Evolutionary conservation across 768 basidiomycete genomes (phyloP).

Genomic region (Hypsizygus marmoreus): DNA sequence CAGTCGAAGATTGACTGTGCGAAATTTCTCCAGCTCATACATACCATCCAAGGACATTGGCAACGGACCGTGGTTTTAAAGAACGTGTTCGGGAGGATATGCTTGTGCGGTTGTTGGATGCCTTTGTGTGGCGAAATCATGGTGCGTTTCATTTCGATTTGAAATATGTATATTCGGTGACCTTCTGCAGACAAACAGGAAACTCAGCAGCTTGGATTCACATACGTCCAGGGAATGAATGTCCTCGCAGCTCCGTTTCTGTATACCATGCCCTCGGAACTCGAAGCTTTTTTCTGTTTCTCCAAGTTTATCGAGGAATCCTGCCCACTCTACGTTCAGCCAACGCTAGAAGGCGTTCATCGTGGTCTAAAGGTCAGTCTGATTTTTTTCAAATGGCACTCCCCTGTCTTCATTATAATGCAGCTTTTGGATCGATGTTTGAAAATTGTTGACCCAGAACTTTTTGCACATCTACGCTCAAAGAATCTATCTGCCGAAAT

Average conservation of each 20-base stretch:
- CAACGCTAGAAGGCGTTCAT: conserved; percentile 95
- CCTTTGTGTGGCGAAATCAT: conserved; percentile 95
- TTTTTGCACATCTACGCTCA: conserved; percentile 78
- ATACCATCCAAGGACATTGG: conserved; percentile 65
- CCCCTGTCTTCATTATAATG: not conserved
- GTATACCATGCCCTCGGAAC: conserved; percentile 94
- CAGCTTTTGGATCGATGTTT: conserved; percentile 93
- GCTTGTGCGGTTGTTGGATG: conserved; percentile 94
- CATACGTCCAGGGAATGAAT: conserved; percentile 99
- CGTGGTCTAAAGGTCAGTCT: conserved; percentile 81
- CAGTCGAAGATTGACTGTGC: conserved; percentile 9
- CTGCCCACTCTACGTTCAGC: conserved; percentile 96
- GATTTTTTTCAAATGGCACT: not conserved
- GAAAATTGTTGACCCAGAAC: conserved; percentile 85
- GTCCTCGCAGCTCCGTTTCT: conserved; percentile 97
- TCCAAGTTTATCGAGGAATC: conserved; percentile 93
- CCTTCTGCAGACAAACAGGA: conserved; percentile 66
- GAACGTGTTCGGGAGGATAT: conserved; percentile 96
- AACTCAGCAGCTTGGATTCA: conserved; percentile 80
- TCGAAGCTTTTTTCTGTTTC: conserved; percentile 99
- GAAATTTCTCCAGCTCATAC: conserved; percentile 1
- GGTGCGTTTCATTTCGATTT: conserved; percentile 44
- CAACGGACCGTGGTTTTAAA: conserved; percentile 97
- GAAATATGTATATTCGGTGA: not conserved
- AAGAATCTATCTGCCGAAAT: conserved; percentile 95